A percentile compares a stretch with the other conserved stretches of the same genome.
Evolutionary conservation across 371 early-diverging fungal genomes (phyloP).

Genomic region (Gilbertella persicaria): DNA sequence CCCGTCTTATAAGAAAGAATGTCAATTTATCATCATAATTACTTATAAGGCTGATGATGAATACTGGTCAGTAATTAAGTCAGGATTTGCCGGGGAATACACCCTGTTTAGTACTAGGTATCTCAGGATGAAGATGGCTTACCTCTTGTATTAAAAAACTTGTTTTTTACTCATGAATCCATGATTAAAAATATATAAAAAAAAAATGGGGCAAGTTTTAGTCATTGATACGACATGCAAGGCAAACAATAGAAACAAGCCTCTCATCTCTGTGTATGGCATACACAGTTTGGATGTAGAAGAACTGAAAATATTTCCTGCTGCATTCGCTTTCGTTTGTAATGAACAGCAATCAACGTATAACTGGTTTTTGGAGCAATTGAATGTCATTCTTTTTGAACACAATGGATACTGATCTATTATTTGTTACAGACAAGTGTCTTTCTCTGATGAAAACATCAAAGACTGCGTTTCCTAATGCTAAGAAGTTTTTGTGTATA

Average conservation of each 20-base stretch:
- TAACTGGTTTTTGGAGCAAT: not conserved
- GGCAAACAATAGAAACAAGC: not conserved
- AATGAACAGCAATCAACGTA: conserved; percentile 1
- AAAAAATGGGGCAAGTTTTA: not conserved
- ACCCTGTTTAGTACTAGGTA: not conserved
- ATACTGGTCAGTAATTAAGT: not conserved
- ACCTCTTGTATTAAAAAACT: not conserved
- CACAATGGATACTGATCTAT: not conserved
- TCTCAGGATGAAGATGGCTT: not conserved
- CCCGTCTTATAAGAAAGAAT: not conserved
- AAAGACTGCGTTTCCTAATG: not conserved
- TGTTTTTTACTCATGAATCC: not conserved
- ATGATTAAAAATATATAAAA: not conserved
- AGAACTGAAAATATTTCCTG: not conserved
- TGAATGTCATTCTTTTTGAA: not conserved
- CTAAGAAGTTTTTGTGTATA: not conserved
- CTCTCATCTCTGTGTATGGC: not conserved
- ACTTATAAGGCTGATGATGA: not conserved
- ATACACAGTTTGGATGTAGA: not conserved
- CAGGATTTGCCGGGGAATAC: not conserved
- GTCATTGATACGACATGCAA: conserved; percentile 2
- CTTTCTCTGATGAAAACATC: not conserved
- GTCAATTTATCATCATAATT: not conserved
- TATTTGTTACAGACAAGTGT: conserved; percentile 2
- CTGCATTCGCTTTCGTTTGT: not conserved